Conservation (phyloP, 73 alveolate genomes). For the Symbiodinium pilosum region DNA sequence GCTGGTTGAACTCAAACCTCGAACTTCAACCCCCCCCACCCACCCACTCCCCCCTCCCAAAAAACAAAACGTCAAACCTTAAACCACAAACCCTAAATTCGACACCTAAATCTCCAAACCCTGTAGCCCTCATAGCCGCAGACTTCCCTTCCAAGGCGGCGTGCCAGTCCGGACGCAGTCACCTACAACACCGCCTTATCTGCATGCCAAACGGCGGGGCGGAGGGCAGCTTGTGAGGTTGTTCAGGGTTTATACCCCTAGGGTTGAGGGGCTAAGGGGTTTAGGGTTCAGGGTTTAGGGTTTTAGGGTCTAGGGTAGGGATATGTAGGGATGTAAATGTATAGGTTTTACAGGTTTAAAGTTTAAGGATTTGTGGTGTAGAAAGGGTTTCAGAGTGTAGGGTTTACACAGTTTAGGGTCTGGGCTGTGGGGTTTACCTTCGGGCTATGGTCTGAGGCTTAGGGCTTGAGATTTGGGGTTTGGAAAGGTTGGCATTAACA, state of each 20-base stretch:
- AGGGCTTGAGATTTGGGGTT: no score
- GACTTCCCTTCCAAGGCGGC: background rate
- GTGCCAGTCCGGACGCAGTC: background rate
- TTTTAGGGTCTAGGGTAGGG: no score
- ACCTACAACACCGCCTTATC: constrained; percentile 61
- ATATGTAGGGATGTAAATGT: background rate
- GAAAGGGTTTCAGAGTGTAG: background rate
- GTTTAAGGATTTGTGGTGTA: background rate
- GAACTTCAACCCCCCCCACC: no score
- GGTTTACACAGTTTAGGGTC: no score
- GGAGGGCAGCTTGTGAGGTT: background rate
- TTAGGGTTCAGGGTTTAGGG: background rate
- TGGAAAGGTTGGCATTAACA: no score
- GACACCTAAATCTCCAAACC: background rate
- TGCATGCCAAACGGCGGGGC: background rate
- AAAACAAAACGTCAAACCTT: no score
- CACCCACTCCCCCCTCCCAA: no score
- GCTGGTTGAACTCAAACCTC: no score
- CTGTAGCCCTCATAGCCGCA: background rate
- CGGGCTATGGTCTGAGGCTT: no score
- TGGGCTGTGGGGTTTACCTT: no score
- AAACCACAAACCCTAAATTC: background rate
- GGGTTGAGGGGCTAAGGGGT: background rate
- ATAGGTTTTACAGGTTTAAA: background rate
- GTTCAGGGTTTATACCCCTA: background rate